Base-by-base conservation (phyloP, 129 eudicot species). In the Escallonia herrerae region DNA sequence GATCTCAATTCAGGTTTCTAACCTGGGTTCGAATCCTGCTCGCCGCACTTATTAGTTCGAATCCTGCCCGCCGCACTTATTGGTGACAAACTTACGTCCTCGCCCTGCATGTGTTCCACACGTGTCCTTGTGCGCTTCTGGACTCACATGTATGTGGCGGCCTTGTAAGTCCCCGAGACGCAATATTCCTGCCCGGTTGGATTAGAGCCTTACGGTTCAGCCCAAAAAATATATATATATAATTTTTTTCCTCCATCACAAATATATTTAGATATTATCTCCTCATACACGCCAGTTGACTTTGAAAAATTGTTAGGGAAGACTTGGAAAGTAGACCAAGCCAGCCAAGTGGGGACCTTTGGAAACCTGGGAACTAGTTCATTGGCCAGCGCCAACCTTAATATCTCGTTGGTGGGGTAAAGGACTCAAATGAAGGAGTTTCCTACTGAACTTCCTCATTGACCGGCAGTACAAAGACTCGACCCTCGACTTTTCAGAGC, bases 371-470 rank as follows among this genome's bases (percentile, higher is more conserved):
- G 13, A 6, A 11, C 33, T 53, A 12, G 14, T 53, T 53, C 15
- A 53, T 11, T 53, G 58, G 58, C 2, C n/a, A n/a, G 14, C 4
- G 3, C 5, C 6, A 53, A 13, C 13, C 5, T 33, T 33, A 15
- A 53, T 4, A 3, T 33, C 7, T 49, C 11, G 13, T 7, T 49
- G 9, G 10, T 49, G 12, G 12, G 12, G 12, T 22, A n/a, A 53
- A 53, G 13, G 15, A 1, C 5, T 53, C 13, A 4, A 53, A 53
- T 53, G 7, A 53, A 53, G 14, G 58, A 53, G 14, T 53, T 53
- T 53, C 58, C 58, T 53, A 53, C 58, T 11, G 3, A 53, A 15
- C 58, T 53, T 53, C 58, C 58, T 53, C 58, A 9, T 14, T 53
- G 58, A 53, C 58, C 58, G 12, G 9, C 13, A 49, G 13, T 49